phyloP scores from a whole-genome alignment of 441 rosid genomes.

The Erodium chrysanthum region DNA sequence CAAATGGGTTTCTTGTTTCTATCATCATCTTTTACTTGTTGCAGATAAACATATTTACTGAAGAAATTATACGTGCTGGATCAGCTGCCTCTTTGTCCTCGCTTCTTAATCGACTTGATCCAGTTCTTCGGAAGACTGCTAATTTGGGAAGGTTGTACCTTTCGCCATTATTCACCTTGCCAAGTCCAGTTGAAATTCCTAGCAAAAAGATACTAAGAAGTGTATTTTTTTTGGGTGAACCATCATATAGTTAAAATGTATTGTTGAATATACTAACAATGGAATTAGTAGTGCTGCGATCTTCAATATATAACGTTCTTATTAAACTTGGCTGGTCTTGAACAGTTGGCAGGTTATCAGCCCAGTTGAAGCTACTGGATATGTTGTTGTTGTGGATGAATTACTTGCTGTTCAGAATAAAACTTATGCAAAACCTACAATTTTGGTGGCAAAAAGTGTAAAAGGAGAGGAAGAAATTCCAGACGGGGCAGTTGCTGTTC shows the following conservation, averaged over 20 bases:
- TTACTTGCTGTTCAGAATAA: conserved; percentile 76
- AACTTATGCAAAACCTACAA: conserved; percentile 64
- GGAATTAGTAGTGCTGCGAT: background rate
- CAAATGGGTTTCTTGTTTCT: background rate
- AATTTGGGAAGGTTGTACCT: conserved; percentile 80
- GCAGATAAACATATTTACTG: conserved; percentile 83
- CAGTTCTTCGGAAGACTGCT: conserved; percentile 87
- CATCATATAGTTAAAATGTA: conserved; percentile 5
- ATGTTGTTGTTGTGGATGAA: conserved; percentile 72
- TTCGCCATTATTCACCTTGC: background rate
- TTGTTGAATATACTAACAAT: conserved; percentile 10
- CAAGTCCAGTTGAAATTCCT: background rate
- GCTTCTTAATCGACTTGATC: conserved; percentile 84
- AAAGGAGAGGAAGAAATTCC: conserved; percentile 99
- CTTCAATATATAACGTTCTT: conserved; percentile 20
- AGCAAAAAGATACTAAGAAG: background rate
- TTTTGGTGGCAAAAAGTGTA: conserved; percentile 80
- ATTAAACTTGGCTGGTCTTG: conserved; percentile 26
- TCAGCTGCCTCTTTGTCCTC: conserved; percentile 85
- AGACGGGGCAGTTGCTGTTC: conserved; percentile 86
- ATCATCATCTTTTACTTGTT: conserved; percentile 15
- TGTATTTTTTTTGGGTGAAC: background rate
- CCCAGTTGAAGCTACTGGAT: conserved; percentile 81
- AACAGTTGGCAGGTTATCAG: conserved; percentile 98
- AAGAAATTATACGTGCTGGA: conserved; percentile 93